Base-by-base conservation (phyloP, 495 filamentous ascomycete species). In the Podospora didyma region DNA sequence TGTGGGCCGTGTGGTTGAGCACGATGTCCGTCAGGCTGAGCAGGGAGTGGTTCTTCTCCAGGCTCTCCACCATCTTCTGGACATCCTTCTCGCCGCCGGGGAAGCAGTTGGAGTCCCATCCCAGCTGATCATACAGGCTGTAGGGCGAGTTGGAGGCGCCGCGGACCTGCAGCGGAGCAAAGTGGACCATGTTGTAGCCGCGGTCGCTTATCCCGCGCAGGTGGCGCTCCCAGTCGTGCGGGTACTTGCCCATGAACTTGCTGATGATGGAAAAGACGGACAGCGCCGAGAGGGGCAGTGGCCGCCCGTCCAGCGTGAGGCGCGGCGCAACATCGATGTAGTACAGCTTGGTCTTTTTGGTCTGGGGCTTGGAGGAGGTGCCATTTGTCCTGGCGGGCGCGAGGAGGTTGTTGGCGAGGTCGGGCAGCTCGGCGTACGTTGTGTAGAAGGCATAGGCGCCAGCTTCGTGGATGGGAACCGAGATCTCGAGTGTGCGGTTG, bases 111-210 rank as follows among this genome's bases (percentile, higher is more conserved):
- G 88, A 82, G 65, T 97, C 95, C 76, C 96, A 99, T 26, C 80
- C 74, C 31, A 92, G 77, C 73, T 97, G 95, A 64, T 99, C 89
- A 66, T 88, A 95, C 54, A 99, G 83, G 69, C 93, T 97, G 78
- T 97, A 99, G 0, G 95, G 95, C 11, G 95, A 97, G 67, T 97
- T 96, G 14, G 93, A 97, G 14, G 75, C 80, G 23, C 95, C 95
- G 46, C 95, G 84, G 52, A 88, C 78, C 80, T 92, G 94, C 62
- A 97, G 75, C 7, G 95, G 95, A 4, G 95, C 96, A 67, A 97
- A 99, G 71, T 99, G 95, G 52, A 99, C 83, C 90, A 97, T 96
- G 71, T 99, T 99, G 75, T 99, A 99, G 7, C 91, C 90, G 35
- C 94, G 81, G 49, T 88, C 83, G 57, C 87, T 84, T 60, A 97